These are phyloP conservation scores for Huntiella savannae DNA, from an alignment of 2,329 filamentous ascomycete species.

Conservation along the genomic window DNA sequence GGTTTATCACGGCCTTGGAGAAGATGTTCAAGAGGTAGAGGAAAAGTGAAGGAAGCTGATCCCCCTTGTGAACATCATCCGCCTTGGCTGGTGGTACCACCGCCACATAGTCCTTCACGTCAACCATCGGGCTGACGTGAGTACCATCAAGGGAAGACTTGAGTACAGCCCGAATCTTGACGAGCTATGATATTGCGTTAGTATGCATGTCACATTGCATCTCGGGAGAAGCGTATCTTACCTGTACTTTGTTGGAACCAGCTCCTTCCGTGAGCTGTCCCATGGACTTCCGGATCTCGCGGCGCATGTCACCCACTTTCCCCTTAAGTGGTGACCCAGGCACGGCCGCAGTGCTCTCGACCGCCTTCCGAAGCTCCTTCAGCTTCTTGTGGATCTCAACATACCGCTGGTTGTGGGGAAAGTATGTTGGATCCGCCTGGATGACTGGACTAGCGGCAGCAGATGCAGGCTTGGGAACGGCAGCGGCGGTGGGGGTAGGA, in stretches of 20 bases:
- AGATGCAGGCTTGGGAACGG: background rate
- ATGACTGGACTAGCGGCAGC: conserved; percentile 4
- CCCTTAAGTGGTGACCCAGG: conserved; percentile 34
- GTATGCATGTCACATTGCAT: background rate
- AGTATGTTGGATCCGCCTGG: conserved; percentile 9
- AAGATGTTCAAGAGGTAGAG: conserved; percentile 63
- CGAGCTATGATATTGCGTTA: conserved; percentile 10
- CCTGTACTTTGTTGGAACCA: conserved; percentile 30
- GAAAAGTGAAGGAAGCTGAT: conserved; percentile 41
- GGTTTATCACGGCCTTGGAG: conserved; percentile 51
- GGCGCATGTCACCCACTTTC: conserved; percentile 50
- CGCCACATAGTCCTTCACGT: conserved; percentile 34
- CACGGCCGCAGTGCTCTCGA: conserved; percentile 35
- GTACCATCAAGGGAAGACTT: conserved; percentile 23
- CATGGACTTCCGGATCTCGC: conserved; percentile 50
- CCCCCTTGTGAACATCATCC: conserved; percentile 28
- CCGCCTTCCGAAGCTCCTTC: conserved; percentile 44
- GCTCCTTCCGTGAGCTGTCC: conserved; percentile 54
- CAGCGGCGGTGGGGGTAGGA: background rate
- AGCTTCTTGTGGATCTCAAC: conserved; percentile 46
- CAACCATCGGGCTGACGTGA: conserved; percentile 29
- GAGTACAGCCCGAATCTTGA: conserved; percentile 33
- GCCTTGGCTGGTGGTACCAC: conserved; percentile 27
- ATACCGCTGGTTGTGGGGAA: conserved; percentile 24
- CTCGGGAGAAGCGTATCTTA: background rate